Conservation (phyloP, 495 filamentous ascomycete genomes). For the Aspergillus kassunensis region DNA sequence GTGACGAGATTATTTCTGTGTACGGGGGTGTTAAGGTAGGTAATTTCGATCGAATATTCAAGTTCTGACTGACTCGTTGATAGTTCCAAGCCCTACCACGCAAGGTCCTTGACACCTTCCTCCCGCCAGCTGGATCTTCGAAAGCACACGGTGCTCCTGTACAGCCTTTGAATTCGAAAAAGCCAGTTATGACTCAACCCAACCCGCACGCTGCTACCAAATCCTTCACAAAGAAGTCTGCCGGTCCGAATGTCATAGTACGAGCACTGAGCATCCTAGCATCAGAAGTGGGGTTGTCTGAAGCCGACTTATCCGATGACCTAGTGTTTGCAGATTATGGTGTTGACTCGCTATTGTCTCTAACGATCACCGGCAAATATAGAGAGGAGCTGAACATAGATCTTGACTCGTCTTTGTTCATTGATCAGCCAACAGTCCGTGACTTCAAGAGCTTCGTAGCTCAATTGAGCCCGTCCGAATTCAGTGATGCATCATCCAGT, state of each 20-base stretch:
- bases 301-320: constrained; percentile 55
- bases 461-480: constrained; percentile 36
- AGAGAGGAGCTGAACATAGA: constrained; percentile 50
- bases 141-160: constrained; percentile 25
- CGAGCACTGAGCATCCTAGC: constrained; percentile 60
- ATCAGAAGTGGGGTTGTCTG: constrained; percentile 59
- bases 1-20: constrained; percentile 58
- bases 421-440: constrained; percentile 55
- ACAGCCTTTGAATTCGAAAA: constrained; percentile 35
- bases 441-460: constrained; percentile 56
- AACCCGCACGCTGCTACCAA: constrained; percentile 23
- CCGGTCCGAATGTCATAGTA: constrained; percentile 25
- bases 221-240: constrained; percentile 21
- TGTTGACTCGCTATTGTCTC: constrained; percentile 50
- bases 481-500: constrained; percentile 32
- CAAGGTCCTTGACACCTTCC: constrained; percentile 60
- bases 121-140: constrained; percentile 54
- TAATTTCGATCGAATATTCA: not conserved
- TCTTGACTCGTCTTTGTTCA: constrained; percentile 51
- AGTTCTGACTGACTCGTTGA: not conserved
- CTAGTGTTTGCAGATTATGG: constrained; percentile 49
- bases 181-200: constrained; percentile 24
- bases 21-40: constrained; percentile 62
- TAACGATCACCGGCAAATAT: constrained; percentile 45
- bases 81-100: constrained; percentile 65